Conservation (phyloP, 305 asterid species). For the Petunia hybrid region DNA sequence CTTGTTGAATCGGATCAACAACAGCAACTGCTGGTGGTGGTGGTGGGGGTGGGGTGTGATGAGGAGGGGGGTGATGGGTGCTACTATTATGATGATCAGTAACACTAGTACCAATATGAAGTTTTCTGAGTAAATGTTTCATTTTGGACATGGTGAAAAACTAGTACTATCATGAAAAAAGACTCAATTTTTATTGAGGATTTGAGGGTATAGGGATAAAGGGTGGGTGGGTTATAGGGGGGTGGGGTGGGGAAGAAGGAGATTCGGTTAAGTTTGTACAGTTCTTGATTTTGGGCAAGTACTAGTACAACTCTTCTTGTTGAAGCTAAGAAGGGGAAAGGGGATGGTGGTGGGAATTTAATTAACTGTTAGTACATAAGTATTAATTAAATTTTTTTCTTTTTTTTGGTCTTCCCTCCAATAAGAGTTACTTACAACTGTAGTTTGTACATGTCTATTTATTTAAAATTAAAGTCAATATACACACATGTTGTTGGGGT, state of each 20-base stretch:
- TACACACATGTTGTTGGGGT: not conserved
- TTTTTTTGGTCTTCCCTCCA: constrained; percentile 24
- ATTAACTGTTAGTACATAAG: not conserved
- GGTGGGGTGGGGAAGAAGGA: not conserved
- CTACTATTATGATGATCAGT: constrained; percentile 35
- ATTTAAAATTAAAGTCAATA: constrained; percentile 6
- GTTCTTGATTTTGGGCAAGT: constrained; percentile 12
- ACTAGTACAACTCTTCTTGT: not conserved
- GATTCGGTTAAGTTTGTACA: constrained; percentile 32
- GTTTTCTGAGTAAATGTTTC: constrained; percentile 87
- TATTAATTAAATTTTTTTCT: not conserved
- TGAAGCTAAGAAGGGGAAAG: not conserved
- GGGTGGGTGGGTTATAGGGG: not conserved
- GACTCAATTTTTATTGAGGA: constrained; percentile 11
- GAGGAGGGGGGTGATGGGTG: constrained; percentile 39
- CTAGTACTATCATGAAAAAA: constrained; percentile 49
- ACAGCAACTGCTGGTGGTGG: constrained; percentile 18
- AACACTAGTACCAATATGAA: constrained; percentile 72
- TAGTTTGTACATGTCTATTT: not conserved
- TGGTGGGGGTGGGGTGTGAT: not conserved
- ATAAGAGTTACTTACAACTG: constrained; percentile 7
- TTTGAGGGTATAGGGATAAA: constrained; percentile 2
- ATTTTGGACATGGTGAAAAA: constrained; percentile 63
- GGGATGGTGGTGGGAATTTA: constrained; percentile 25
- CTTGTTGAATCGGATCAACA: constrained; percentile 25